phyloP scores from a whole-genome alignment of 176 grass and related monocot genomes.

The Thalia dealbata region DNA sequence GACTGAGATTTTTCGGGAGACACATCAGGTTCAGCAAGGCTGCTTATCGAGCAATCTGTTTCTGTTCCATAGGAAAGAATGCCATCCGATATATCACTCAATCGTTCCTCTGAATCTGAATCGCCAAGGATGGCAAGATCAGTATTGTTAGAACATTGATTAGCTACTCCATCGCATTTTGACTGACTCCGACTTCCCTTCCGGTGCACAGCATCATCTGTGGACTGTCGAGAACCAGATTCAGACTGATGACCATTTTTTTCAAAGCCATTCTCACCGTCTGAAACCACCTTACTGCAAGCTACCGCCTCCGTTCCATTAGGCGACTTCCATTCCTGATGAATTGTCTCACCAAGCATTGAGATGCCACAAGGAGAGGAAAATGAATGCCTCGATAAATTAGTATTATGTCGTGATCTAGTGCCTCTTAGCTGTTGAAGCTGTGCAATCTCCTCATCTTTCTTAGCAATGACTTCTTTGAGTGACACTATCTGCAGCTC shows the following conservation, averaged over 20 bases:
- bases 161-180: no score
- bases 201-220: conserved; percentile 31
- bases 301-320: conserved; percentile 24
- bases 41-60: no score
- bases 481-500: not conserved
- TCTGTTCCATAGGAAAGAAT: conserved; percentile 58
- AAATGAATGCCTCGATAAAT: conserved; percentile 53
- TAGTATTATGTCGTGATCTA: conserved; percentile 6
- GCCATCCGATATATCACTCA: conserved; percentile 72
- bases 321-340: not conserved
- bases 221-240: conserved; percentile 52
- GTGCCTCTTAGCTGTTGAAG: conserved; percentile 17
- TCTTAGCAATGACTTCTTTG: not conserved
- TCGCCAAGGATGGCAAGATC: no score
- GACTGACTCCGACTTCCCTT: conserved; percentile 24
- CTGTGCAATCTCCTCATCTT: not conserved
- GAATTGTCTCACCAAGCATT: no score
- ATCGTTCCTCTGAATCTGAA: conserved; percentile 50
- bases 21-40: conserved; percentile 28
- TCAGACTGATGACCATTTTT: conserved; percentile 58
- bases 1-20: conserved; percentile 36
- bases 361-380: conserved; percentile 37
- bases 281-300: no score
- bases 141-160: no score
- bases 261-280: conserved; percentile 11